A percentile compares a stretch with the other conserved stretches of the same genome.
phyloP scores from a whole-genome alignment of 768 basidiomycete genomes.

The Floccularia luteovirens region DNA sequence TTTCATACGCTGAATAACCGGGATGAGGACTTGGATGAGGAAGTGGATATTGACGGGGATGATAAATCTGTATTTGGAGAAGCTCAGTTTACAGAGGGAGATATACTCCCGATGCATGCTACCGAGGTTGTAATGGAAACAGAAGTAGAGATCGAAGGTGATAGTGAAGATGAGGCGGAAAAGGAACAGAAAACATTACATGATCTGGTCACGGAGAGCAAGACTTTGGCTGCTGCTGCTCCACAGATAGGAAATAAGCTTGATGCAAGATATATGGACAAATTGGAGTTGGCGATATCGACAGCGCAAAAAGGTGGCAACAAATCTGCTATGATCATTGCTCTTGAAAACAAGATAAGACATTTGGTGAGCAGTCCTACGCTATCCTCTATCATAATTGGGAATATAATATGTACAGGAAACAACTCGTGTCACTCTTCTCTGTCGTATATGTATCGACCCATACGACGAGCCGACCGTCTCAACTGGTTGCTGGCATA shows the following conservation, averaged over 20 bases:
- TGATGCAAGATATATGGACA: constrained; percentile 33
- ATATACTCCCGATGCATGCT: constrained; percentile 39
- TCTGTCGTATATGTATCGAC: constrained; percentile 78
- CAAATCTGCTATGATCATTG: constrained; percentile 35
- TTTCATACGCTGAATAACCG: constrained; percentile 53
- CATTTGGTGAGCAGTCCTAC: constrained; percentile 37
- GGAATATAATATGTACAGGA: constrained; percentile 24
- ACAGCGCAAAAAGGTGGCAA: constrained; percentile 42
- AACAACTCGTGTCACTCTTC: constrained; percentile 28
- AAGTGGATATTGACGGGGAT: constrained; percentile 75
- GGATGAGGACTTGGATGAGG: constrained; percentile 67
- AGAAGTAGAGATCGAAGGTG: constrained; percentile 35
- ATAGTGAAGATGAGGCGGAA: constrained; percentile 23
- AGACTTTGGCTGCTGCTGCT: constrained; percentile 20
- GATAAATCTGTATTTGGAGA: constrained; percentile 61
- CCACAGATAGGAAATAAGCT: constrained; percentile 30
- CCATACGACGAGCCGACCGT: constrained; percentile 72
- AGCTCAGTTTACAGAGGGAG: constrained; percentile 70
- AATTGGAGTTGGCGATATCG: constrained; percentile 40
- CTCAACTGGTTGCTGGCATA: constrained; percentile 85
- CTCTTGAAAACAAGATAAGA: constrained; percentile 56
- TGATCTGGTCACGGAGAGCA: constrained; percentile 49
- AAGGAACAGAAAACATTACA: constrained; percentile 31
- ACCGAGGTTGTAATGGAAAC: constrained; percentile 24
- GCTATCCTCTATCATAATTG: constrained; percentile 1